Evolutionary conservation across 176 grass and related monocot genomes (phyloP).

Genomic region (Elaeis guineensis): DNA sequence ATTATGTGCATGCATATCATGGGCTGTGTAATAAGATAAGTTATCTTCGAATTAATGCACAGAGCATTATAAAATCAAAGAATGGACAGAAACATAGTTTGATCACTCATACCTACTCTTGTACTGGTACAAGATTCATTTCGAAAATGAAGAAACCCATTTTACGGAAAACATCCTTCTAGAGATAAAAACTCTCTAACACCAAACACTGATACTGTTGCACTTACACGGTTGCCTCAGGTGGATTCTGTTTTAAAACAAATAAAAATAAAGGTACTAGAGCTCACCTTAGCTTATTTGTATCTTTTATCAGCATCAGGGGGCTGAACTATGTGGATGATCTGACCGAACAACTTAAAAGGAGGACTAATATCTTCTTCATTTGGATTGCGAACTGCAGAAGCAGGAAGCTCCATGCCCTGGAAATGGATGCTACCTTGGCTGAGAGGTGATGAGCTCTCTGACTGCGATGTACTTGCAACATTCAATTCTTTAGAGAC

Average conservation of each 20-base stretch:
- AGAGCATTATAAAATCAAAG: too few species aligned
- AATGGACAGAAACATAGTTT: too few species aligned
- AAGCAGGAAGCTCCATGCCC: not conserved
- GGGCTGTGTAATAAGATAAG: too few species aligned
- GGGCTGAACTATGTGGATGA: not conserved
- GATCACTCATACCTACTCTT: not conserved
- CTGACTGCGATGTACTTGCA: not conserved
- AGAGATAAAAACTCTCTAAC: not conserved
- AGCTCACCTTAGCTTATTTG: not conserved
- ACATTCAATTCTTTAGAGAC: not conserved
- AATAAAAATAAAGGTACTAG: not conserved
- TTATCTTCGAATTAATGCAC: too few species aligned
- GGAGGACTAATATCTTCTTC: not conserved
- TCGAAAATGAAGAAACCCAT: not conserved
- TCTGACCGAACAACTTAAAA: conserved; percentile 8
- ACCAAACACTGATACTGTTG: not conserved
- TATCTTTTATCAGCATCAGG: not conserved
- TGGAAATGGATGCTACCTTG: not conserved
- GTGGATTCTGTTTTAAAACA: too few species aligned
- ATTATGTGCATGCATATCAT: too few species aligned
- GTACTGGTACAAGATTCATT: not conserved
- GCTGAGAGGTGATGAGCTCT: not conserved
- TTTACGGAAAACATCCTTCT: not conserved
- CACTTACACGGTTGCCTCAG: not conserved
- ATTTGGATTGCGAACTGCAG: not conserved